A percentile compares a stretch with the other conserved stretches of the same genome.
phyloP scores from a whole-genome alignment of 75 land plant genomes.

The Selaginella moellendorffii region DNA sequence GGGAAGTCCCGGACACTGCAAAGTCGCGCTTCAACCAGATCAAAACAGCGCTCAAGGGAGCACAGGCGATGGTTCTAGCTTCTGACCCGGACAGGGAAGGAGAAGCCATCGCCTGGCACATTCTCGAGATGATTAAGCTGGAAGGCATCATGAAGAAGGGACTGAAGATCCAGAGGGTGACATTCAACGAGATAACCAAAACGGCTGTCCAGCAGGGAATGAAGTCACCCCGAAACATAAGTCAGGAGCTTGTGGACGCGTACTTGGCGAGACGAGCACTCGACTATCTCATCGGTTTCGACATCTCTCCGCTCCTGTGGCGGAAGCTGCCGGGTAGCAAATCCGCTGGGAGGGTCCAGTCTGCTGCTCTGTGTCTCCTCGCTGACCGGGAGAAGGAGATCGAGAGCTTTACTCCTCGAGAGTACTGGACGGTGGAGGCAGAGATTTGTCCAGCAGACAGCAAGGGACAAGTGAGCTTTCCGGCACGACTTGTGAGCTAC shows the following conservation, averaged over 20 bases:
- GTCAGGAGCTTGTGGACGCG: slow-evolving; percentile 65
- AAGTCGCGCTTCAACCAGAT: background rate
- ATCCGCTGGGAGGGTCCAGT: slow-evolving; percentile 97
- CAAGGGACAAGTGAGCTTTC: slow-evolving; percentile 7
- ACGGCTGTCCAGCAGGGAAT: slow-evolving; percentile 32
- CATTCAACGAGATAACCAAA: slow-evolving; percentile 86
- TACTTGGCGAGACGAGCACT: slow-evolving; percentile 90
- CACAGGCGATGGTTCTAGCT: slow-evolving; percentile 50
- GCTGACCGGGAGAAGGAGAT: slow-evolving; percentile 90
- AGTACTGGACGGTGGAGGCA: slow-evolving; percentile 75
- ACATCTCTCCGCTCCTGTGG: slow-evolving; percentile 88
- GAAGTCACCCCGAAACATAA: slow-evolving; percentile 53
- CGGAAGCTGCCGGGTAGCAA: slow-evolving; percentile 88
- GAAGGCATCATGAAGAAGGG: slow-evolving; percentile 47
- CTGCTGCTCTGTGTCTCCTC: slow-evolving; percentile 77
- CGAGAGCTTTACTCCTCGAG: slow-evolving; percentile 57
- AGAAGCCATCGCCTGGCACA: slow-evolving; percentile 99
- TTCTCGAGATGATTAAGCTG: slow-evolving; percentile 68
- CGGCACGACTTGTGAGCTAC: slow-evolving; percentile 41
- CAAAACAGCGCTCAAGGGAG: background rate
- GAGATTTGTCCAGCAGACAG: slow-evolving; percentile 16
- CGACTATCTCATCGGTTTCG: slow-evolving; percentile 95
- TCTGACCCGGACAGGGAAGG: slow-evolving; percentile 99
- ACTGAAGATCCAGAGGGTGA: slow-evolving; percentile 53
- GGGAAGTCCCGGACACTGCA: background rate